Evolutionary conservation across 495 filamentous ascomycete species (phyloP).

Genomic region (Cryomyces minteri): DNA sequence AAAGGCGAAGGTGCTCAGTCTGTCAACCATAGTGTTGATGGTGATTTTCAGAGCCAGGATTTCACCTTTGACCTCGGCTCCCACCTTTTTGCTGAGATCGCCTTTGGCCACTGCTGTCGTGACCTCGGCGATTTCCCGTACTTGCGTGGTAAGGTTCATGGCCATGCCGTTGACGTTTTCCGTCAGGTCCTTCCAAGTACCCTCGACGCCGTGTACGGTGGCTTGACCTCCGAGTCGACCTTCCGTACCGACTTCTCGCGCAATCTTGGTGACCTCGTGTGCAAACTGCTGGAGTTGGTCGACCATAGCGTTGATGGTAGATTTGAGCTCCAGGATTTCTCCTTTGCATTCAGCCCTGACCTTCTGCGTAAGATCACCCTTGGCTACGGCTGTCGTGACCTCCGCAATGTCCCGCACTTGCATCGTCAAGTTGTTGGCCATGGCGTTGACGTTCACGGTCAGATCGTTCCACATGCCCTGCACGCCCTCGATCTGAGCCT

Average conservation of each 20-base stretch:
- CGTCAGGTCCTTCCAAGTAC: slow-evolving; percentile 92
- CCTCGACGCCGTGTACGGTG: slow-evolving; percentile 91
- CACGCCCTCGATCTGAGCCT: slow-evolving; percentile 83
- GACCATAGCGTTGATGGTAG: slow-evolving; percentile 98
- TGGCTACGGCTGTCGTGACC: slow-evolving; percentile 94
- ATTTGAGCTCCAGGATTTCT: slow-evolving; percentile 88
- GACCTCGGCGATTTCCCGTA: slow-evolving; percentile 95
- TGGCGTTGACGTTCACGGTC: slow-evolving; percentile 81
- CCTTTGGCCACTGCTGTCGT: slow-evolving; percentile 92
- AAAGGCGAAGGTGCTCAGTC: slow-evolving; percentile 88
- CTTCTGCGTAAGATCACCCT: slow-evolving; percentile 91
- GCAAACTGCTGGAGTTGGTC: slow-evolving; percentile 95
- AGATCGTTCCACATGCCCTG: slow-evolving; percentile 90
- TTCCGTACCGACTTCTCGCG: slow-evolving; percentile 91
- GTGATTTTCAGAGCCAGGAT: slow-evolving; percentile 91
- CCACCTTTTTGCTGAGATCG: slow-evolving; percentile 89
- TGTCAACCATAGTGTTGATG: slow-evolving; percentile 99
- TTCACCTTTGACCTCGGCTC: slow-evolving; percentile 88
- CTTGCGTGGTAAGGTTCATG: slow-evolving; percentile 94
- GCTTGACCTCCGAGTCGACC: slow-evolving; percentile 91
- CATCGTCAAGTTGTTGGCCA: slow-evolving; percentile 93
- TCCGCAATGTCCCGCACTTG: slow-evolving; percentile 98
- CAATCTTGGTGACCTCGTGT: slow-evolving; percentile 94
- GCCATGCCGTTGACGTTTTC: slow-evolving; percentile 99
- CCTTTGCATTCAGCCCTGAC: slow-evolving; percentile 94